These are phyloP conservation scores for Aspergillus sp. DNA, from an alignment of 2,329 filamentous ascomycete species.

Conservation along the genomic window DNA sequence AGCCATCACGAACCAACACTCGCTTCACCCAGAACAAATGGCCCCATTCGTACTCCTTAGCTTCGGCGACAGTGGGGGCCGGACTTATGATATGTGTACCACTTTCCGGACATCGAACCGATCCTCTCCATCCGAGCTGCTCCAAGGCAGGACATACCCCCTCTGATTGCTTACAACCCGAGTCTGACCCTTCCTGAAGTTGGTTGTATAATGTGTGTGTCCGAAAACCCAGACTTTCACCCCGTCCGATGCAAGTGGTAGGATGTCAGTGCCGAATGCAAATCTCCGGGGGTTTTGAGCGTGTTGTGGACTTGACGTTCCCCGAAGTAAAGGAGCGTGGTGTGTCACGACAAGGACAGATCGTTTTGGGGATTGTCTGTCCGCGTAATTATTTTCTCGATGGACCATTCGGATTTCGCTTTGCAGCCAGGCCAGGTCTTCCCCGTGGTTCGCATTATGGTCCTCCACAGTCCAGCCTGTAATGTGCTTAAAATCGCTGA, in stretches of 20 bases:
- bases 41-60: no score
- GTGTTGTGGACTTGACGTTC: conserved; percentile 51
- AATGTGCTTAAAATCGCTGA: conserved; percentile 58
- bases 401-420: conserved; percentile 31
- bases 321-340: conserved; percentile 53
- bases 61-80: no score
- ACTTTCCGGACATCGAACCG: conserved; percentile 18
- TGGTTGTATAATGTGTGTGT: conserved; percentile 44
- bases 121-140: conserved; percentile 8
- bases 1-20: no score
- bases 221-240: conserved; percentile 47
- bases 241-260: conserved; percentile 21
- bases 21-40: no score
- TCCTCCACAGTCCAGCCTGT: conserved; percentile 48
- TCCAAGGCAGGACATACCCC: conserved; percentile 36
- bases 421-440: conserved; percentile 53
- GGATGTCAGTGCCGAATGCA: conserved; percentile 55
- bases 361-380: background rate
- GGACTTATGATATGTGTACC: conserved; percentile 5
- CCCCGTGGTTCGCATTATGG: conserved; percentile 49
- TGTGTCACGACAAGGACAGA: conserved; percentile 54
- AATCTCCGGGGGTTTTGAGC: conserved; percentile 45
- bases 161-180: conserved; percentile 45
- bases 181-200: conserved; percentile 35
- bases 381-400: background rate